Evolutionary conservation across 805 yeast species (phyloP).

Genomic region (Hanseniaspora clermontiae): DNA sequence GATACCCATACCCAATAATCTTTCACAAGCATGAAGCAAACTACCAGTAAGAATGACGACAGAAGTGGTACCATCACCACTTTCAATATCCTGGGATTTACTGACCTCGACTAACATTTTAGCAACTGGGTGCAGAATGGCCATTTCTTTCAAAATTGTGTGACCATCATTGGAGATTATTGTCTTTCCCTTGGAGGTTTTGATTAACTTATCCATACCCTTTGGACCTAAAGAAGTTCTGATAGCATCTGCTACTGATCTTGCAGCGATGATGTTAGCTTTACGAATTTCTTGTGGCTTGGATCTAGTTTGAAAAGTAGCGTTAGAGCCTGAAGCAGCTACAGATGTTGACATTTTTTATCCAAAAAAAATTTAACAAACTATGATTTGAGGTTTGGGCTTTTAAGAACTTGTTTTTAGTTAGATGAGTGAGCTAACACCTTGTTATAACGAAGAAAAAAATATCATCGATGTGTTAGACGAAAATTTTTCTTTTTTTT

Average conservation of each 20-base stretch:
- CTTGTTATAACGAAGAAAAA: neutral
- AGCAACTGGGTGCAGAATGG: constrained; percentile 96
- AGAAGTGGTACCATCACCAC: constrained; percentile 99
- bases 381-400: neutral
- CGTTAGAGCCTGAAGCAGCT: constrained; percentile 45
- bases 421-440: neutral
- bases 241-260: constrained; percentile 91
- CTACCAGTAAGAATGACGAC: constrained; percentile 95
- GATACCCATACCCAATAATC: constrained; percentile 73
- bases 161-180: constrained; percentile 97
- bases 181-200: constrained; percentile 82
- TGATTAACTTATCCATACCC: constrained; percentile 99
- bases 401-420: neutral
- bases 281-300: constrained; percentile 90
- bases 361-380: neutral
- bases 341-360: constrained; percentile 20
- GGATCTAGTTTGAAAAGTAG: constrained; percentile 83
- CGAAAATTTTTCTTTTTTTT: neutral
- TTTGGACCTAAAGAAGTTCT: constrained; percentile 94
- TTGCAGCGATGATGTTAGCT: constrained; percentile 79
- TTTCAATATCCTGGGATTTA: constrained; percentile 96
- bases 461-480: neutral
- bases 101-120: constrained; percentile 94
- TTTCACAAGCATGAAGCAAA: constrained; percentile 86
- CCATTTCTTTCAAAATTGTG: constrained; percentile 93